These are phyloP conservation scores for Starmerella apicola DNA, from an alignment of 805 yeast genomes.

Conservation along the genomic window DNA sequence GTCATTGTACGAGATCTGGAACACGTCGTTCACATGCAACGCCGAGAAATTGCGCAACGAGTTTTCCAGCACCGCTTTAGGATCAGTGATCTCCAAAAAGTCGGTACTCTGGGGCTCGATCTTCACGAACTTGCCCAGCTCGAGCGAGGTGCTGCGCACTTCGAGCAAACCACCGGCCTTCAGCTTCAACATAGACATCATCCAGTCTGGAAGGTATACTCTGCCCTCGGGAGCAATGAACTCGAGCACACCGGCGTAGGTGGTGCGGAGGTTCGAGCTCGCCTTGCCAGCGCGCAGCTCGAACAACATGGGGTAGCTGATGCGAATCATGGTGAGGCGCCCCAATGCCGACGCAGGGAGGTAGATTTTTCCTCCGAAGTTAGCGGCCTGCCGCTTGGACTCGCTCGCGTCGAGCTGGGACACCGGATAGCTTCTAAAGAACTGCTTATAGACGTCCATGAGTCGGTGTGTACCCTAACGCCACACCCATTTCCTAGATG, in stretches of 20 bases:
- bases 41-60: conserved; percentile 84
- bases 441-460: conserved; percentile 54
- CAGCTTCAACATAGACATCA: conserved; percentile 64
- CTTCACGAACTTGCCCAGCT: conserved; percentile 78
- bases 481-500: no score
- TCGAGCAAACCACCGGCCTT: conserved; percentile 73
- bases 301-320: conserved; percentile 92
- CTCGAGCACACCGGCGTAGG: conserved; percentile 92
- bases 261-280: conserved; percentile 36
- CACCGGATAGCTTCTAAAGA: conserved; percentile 84
- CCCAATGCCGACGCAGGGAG: conserved; percentile 87
- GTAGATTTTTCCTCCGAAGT: conserved; percentile 91
- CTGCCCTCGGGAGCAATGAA: conserved; percentile 97
- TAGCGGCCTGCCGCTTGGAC: conserved; percentile 48
- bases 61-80: conserved; percentile 90
- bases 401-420: conserved; percentile 71
- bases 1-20: conserved; percentile 75
- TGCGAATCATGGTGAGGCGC: conserved; percentile 75
- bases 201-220: conserved; percentile 91
- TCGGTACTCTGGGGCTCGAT: conserved; percentile 92
- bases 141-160: conserved; percentile 59
- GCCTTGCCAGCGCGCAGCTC: conserved; percentile 49
- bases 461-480: background rate
- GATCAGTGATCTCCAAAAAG: conserved; percentile 85
- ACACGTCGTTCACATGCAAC: conserved; percentile 67